Evolutionary conservation across 306 rosid genomes (phyloP), one percentile per base, ranked within the genome.

Genomic region (Lupinus albus): DNA sequence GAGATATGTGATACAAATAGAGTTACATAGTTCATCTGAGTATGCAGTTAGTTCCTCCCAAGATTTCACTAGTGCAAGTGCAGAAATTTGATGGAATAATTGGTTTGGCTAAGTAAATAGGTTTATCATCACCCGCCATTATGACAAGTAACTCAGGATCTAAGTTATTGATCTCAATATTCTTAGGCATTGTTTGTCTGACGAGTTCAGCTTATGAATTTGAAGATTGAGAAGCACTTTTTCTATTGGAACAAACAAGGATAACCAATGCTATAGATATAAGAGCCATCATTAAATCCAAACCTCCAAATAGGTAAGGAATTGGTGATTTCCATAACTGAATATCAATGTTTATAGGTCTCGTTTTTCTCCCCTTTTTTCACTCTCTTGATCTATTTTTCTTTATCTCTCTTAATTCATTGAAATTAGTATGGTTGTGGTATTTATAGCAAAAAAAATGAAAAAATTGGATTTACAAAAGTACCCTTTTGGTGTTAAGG

Each of bases 291-390:
- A 81, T 76, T 16, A 82, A 0, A 1, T 85, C 87, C 33, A 94
- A 60, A 70, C 96, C 70, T 12, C 99, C 96, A 67, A 88, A 90
- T 7, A 94, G 84, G 70, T 94, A 94, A 2, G 94, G 99, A 10
- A 85, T 59, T 32, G 97, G 95, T 14, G 99, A 82, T 30, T 73
- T 78, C 99, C 95, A 94, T 32, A 77, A 18, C 60, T 56, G 72
- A 8, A 59, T 51, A 9, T 69, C 72, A 56, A 16, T 78, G 39
- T 44, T 75, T 16, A 83, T 4, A 3, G 88, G 76, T 60, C 79
- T 67, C 83, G 78, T 80, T 14, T 76, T 6, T 25, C 28, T 32
- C 0, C 33, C 6, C 4, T 15, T 9, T 2, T 20, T 20, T 25
- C 28, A 15, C 38, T 46, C 42, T 30, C n/a, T n/a, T n/a, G n/a